phyloP scores from a whole-genome alignment of 2,329 filamentous ascomycete species.

The Cytospora piceicola region DNA sequence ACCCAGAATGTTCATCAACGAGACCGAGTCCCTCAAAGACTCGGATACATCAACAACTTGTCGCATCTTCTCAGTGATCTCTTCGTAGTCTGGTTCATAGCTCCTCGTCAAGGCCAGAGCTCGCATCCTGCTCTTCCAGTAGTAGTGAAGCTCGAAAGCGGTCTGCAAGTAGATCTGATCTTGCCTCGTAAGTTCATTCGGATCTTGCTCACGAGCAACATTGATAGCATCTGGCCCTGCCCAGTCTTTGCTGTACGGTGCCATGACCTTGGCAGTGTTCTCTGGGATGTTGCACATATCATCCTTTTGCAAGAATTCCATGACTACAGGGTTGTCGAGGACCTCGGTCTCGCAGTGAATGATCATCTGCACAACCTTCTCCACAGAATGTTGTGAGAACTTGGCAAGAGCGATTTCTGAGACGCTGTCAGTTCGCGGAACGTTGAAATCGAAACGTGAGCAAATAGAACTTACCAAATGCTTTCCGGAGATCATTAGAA shows the following conservation, averaged over 20 bases:
- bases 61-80: constrained; percentile 82
- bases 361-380: constrained; percentile 88
- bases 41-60: constrained; percentile 88
- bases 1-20: constrained; percentile 93
- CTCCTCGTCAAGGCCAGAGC: constrained; percentile 82
- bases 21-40: constrained; percentile 85
- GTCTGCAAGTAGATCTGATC: constrained; percentile 96
- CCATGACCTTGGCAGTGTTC: constrained; percentile 87
- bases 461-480: constrained; percentile 64
- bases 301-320: constrained; percentile 94
- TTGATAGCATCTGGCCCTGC: constrained; percentile 82
- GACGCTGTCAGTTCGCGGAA: constrained; percentile 38
- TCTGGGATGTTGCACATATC: constrained; percentile 92
- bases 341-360: constrained; percentile 93
- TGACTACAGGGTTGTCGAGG: constrained; percentile 85
- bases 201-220: constrained; percentile 82
- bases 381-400: constrained; percentile 81
- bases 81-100: constrained; percentile 88
- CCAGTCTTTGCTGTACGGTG: constrained; percentile 95
- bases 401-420: constrained; percentile 88
- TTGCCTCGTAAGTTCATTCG: constrained; percentile 84
- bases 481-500: constrained; percentile 84
- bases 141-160: constrained; percentile 92
- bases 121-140: constrained; percentile 98
- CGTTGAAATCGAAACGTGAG: background rate